phyloP scores from a whole-genome alignment of 768 basidiomycete genomes.

The Mycena chlorophos region DNA sequence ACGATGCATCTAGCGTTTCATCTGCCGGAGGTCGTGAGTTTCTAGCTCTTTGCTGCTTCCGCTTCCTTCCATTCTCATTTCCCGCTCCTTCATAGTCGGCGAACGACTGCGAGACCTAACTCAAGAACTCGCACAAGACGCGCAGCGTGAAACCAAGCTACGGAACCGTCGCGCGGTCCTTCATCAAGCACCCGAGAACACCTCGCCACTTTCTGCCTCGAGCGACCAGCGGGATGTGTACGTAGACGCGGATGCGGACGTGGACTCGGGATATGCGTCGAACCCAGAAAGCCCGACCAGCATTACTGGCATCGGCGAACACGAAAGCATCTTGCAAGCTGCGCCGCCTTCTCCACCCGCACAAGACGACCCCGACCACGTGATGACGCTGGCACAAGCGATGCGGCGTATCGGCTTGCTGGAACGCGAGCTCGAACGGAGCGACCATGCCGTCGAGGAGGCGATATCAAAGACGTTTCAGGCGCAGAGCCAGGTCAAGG shows the following conservation, averaged over 20 bases:
- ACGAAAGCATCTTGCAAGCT: slow-evolving; percentile 2
- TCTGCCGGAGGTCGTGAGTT: slow-evolving; percentile 21
- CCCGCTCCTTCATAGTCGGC: too few relatives aligned
- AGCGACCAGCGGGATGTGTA: slow-evolving; percentile 11
- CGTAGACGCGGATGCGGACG: too few relatives aligned
- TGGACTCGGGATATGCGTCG: slow-evolving; percentile 17
- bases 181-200: neutral
- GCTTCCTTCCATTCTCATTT: neutral
- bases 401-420: slow-evolving; percentile 21
- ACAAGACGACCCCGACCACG: slow-evolving; percentile 7
- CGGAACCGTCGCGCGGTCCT: slow-evolving; percentile 3
- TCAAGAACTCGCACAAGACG: slow-evolving; percentile 18
- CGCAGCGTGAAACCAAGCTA: slow-evolving; percentile 7
- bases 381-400: slow-evolving; percentile 10
- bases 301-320: too few relatives aligned
- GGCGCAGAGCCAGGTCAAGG: slow-evolving; percentile 21
- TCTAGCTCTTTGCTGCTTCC: neutral
- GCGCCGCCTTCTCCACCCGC: slow-evolving; percentile 11
- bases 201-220: too few relatives aligned
- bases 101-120: slow-evolving; percentile 29
- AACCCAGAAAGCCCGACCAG: slow-evolving; percentile 6
- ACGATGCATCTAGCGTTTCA: slow-evolving; percentile 20
- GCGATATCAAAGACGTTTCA: slow-evolving; percentile 24
- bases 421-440: slow-evolving; percentile 23
- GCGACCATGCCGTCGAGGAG: slow-evolving; percentile 20